These are phyloP conservation scores for Rhodotorula sp. DNA, from an alignment of 1,284 basidiomycete genomes.

Conservation along the genomic window DNA sequence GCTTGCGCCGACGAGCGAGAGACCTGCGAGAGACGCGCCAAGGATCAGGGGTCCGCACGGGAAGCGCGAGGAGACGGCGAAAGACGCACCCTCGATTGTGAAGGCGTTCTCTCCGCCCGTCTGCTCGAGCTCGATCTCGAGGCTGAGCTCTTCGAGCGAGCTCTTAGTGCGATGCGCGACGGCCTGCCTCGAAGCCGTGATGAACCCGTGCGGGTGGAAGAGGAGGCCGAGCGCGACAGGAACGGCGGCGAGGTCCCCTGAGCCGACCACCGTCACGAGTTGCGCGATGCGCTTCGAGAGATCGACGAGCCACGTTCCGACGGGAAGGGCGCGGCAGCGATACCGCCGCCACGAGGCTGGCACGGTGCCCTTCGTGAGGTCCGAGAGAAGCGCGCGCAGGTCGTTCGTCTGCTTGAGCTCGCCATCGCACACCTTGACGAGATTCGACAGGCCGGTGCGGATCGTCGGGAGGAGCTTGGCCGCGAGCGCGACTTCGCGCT, in stretches of 20 bases:
- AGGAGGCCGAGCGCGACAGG: slow-evolving; percentile 80
- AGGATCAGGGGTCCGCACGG: slow-evolving; percentile 1
- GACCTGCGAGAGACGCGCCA: slow-evolving; percentile 58
- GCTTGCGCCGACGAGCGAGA: slow-evolving; percentile 78
- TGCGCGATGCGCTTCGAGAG: slow-evolving; percentile 74
- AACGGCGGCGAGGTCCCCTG: slow-evolving; percentile 56
- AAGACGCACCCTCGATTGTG: slow-evolving; percentile 73
- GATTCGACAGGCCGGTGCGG: slow-evolving; percentile 73
- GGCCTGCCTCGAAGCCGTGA: slow-evolving; percentile 89
- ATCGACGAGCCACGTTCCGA: slow-evolving; percentile 63
- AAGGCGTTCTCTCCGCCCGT: slow-evolving; percentile 73
- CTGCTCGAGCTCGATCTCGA: slow-evolving; percentile 76
- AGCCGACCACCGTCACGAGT: slow-evolving; percentile 69
- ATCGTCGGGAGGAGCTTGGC: slow-evolving; percentile 73
- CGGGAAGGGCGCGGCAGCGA: slow-evolving; percentile 67
- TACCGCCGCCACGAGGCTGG: slow-evolving; percentile 84
- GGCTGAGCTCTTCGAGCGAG: slow-evolving; percentile 83
- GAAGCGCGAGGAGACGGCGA: neutral
- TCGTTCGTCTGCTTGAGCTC: slow-evolving; percentile 92
- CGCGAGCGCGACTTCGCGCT: slow-evolving; percentile 81
- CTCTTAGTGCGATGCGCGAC: slow-evolving; percentile 85
- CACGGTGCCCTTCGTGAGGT: slow-evolving; percentile 81
- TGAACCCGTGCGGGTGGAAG: slow-evolving; percentile 93
- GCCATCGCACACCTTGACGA: slow-evolving; percentile 81
- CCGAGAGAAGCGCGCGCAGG: slow-evolving; percentile 79